Base-by-base conservation (phyloP, 2,329 filamentous ascomycete species). In the Thelonectria rubi region DNA sequence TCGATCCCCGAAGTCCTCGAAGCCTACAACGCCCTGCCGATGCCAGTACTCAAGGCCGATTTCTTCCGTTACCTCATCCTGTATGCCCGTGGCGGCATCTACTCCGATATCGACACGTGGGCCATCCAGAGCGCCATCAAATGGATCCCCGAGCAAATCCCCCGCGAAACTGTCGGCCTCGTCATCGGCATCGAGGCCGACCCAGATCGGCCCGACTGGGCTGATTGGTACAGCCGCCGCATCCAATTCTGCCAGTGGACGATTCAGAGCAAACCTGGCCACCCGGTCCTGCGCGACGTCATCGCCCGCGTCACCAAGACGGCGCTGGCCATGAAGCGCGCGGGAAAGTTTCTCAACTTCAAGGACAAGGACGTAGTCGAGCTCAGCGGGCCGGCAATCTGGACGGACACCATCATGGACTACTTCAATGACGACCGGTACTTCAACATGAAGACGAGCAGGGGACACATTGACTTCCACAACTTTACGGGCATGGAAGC, bases 191-290 rank as follows among this genome's bases (percentile, higher is more conserved):
- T 99, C 67, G 95, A 99, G 80, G 95, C 95, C 5, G 95, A 99
- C 74, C 93, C 95, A 0, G 93, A 98, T 77, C 88, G 95, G 49
- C 86, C 87, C 3, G 95, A 99, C 76, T 99, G 95, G 95, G 85
- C 88, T 37, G 83, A 97, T 1, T 98, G 94, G 95, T 99, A 98
- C 81, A 95, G 93, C 65, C 91, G 95, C 62, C 88, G 94, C 65
- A 94, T 99, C 63, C 95, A 98, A 76, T 98, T 99, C 78, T 99
- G 95, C 79, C 95, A 99, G 77, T 99, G 95, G 95, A 99, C 95
- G 1, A 97, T 99, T 65, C 94, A 98, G 78, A 83, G 91, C 59
- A 99, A 99, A 78, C 91, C 94, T 0, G 95, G 95, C 11, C 95
- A 99, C 75, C 95, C 95, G 0, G 88, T 97, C 12, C 84, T 99